These are phyloP conservation scores for Physocladia obscura DNA, from an alignment of 192 early-diverging fungal genomes.

Conservation along the genomic window DNA sequence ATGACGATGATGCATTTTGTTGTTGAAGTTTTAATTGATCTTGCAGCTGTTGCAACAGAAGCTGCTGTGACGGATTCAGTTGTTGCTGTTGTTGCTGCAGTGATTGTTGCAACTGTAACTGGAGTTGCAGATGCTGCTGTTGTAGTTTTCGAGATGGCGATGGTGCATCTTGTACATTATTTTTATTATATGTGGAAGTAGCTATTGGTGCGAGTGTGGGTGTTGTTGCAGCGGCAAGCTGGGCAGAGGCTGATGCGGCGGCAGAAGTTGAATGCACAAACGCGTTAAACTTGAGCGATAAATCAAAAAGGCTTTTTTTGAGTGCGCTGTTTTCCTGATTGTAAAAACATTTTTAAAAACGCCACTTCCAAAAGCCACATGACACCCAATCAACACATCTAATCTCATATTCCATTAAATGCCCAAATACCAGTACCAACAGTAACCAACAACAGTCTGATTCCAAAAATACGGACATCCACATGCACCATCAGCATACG, in stretches of 20 bases:
- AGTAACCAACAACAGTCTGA: not conserved
- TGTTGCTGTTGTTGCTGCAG: not conserved
- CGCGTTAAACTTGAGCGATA: slow-evolving; percentile 67
- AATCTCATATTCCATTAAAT: too few species aligned
- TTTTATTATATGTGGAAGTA: too few species aligned
- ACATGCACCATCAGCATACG: too few species aligned
- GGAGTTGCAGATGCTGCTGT: too few species aligned
- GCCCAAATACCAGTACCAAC: slow-evolving; percentile 1
- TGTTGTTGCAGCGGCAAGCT: not conserved
- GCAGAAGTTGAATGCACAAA: not conserved
- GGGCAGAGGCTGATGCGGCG: not conserved
- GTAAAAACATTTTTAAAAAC: not conserved
- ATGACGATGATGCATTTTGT: too few species aligned
- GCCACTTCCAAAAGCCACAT: too few species aligned
- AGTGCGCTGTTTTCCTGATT: slow-evolving; percentile 76
- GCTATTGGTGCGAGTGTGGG: not conserved
- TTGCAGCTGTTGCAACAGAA: slow-evolving; percentile 33
- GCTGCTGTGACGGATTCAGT: not conserved
- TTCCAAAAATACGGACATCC: not conserved
- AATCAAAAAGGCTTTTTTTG: slow-evolving; percentile 81
- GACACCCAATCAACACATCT: too few species aligned
- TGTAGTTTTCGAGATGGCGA: too few species aligned
- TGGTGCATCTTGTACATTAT: too few species aligned
- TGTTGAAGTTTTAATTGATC: too few species aligned
- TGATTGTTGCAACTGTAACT: too few species aligned